A percentile compares a stretch with the other conserved stretches of the same genome.
Evolutionary conservation across 1,284 basidiomycete genomes (phyloP).

Genomic region (Boletus smithii): DNA sequence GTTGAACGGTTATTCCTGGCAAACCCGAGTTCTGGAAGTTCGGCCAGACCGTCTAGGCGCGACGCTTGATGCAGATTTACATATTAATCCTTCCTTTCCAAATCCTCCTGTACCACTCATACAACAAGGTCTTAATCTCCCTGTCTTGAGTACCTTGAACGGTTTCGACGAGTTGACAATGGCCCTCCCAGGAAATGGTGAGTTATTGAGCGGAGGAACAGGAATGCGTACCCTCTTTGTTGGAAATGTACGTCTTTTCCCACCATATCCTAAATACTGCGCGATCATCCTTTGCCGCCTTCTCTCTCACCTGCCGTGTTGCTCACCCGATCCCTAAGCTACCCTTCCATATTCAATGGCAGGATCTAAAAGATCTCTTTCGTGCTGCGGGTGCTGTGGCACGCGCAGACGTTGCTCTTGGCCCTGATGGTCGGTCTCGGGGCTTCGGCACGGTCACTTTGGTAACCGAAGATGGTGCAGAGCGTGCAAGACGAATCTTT

Average conservation of each 20-base stretch:
- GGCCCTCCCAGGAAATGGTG: conserved; percentile 16
- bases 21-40: conserved; percentile 86
- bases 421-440: conserved; percentile 89
- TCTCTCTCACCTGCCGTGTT: conserved; percentile 6
- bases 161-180: conserved; percentile 22
- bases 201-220: conserved; percentile 30
- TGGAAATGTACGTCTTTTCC: conserved; percentile 51
- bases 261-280: conserved; percentile 6
- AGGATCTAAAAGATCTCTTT: conserved; percentile 97
- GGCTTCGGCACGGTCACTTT: conserved; percentile 95
- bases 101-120: conserved; percentile 16
- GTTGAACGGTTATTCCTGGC: conserved; percentile 92
- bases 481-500: conserved; percentile 81
- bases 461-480: conserved; percentile 85
- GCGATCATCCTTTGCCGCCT: not conserved
- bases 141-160: conserved; percentile 13
- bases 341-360: conserved; percentile 97
- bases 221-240: conserved; percentile 66
- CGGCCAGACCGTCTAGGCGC: conserved; percentile 70
- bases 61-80: conserved; percentile 25
- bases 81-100: conserved; percentile 12
- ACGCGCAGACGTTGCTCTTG: conserved; percentile 91
- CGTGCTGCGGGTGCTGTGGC: conserved; percentile 90
- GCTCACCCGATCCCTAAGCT: conserved; percentile 52
- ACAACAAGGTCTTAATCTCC: conserved; percentile 19